Conservation (phyloP, 192 early-diverging fungal genomes). For the Lobulomyces angularis region DNA sequence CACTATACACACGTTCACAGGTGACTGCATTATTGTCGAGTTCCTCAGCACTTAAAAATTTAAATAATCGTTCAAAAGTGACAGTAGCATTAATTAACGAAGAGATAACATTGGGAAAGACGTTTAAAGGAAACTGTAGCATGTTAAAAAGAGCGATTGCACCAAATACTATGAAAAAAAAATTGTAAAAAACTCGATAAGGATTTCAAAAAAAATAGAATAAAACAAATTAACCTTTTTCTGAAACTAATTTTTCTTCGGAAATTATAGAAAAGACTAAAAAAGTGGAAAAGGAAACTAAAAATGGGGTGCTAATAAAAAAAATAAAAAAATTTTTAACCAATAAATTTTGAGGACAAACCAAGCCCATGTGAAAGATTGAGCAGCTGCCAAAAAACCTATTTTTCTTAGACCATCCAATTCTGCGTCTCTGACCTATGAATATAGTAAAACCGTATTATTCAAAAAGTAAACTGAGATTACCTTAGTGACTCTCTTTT, state of each 20-base stretch:
- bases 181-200: no score
- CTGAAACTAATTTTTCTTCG: constrained; percentile 44
- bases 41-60: constrained; percentile 57
- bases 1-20: constrained; percentile 15
- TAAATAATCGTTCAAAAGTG: constrained; percentile 64
- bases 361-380: no score
- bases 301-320: constrained; percentile 73
- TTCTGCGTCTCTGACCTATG: constrained; percentile 59
- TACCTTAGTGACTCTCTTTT: constrained; percentile 41
- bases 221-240: constrained; percentile 20
- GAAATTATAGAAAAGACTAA: constrained; percentile 55
- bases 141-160: constrained; percentile 85
- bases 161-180: constrained; percentile 51
- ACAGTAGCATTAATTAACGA: constrained; percentile 70
- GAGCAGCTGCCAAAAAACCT: constrained; percentile 54
- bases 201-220: not conserved
- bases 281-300: constrained; percentile 79
- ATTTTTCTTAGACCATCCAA: constrained; percentile 62
- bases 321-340: no score
- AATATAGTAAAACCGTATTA: constrained; percentile 15
- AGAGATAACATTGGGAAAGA: constrained; percentile 73
- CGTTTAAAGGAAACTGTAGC: constrained; percentile 72
- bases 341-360: no score
- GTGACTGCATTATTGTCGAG: constrained; percentile 55
- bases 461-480: not conserved